A percentile compares a stretch with the other conserved stretches of the same genome.
phyloP scores from a whole-genome alignment of 2,329 filamentous ascomycete genomes.

The Aspergillus bombycis region DNA sequence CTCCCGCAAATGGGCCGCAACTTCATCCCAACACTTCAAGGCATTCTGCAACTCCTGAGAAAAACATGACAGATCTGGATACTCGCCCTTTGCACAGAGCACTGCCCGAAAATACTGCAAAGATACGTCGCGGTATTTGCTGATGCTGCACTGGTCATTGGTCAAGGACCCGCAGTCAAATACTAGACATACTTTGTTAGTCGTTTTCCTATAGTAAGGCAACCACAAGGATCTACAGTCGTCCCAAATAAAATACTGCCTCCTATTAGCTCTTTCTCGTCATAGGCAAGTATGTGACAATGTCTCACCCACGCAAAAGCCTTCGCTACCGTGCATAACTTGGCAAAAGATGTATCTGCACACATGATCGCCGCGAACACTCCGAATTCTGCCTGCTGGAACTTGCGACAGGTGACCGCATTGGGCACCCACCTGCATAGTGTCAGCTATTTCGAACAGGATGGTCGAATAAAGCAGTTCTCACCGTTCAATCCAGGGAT shows the following conservation, averaged over 20 bases:
- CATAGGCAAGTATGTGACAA: not conserved
- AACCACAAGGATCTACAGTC: conserved; percentile 2
- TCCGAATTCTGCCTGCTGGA: conserved; percentile 15
- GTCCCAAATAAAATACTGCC: conserved; percentile 17
- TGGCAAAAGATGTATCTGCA: conserved; percentile 9
- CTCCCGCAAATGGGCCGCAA: conserved; percentile 11
- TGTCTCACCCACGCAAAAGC: conserved; percentile 15
- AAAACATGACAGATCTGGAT: conserved; percentile 10
- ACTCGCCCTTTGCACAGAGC: not conserved
- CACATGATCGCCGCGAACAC: conserved; percentile 16
- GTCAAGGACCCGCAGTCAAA: conserved; percentile 15
- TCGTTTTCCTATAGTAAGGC: not conserved
- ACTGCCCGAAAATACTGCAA: conserved; percentile 9
- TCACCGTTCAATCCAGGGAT: conserved; percentile 17
- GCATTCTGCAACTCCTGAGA: conserved; percentile 3
- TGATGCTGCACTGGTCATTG: not conserved
- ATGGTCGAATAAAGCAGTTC: not conserved
- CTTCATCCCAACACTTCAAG: conserved; percentile 15
- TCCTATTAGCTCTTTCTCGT: not conserved
- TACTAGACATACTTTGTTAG: conserved; percentile 7
- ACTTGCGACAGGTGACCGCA: not conserved
- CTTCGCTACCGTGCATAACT: conserved; percentile 11
- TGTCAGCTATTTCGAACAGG: not conserved
- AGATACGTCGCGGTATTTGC: not conserved
- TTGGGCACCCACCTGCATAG: conserved; percentile 8